Conservation (phyloP, 495 filamentous ascomycete genomes). For the Daldinia caldariorum region DNA sequence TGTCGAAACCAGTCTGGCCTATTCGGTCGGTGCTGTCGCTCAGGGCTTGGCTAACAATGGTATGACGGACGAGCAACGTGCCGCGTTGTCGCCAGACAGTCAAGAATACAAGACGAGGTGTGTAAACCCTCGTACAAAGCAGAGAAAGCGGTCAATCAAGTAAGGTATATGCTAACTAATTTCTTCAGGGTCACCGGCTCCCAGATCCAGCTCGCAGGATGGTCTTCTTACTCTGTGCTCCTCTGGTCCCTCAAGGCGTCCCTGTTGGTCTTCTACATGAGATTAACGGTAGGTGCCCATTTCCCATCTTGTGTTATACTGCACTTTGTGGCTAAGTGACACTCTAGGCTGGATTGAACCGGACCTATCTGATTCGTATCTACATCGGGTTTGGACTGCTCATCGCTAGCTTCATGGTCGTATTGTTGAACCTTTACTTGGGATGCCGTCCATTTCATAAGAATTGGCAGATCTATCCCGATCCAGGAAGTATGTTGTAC, state of each 20-base stretch:
- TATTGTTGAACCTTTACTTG: constrained; percentile 61
- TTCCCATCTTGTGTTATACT: not conserved
- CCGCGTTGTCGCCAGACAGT: constrained; percentile 54
- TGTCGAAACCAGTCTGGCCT: constrained; percentile 51
- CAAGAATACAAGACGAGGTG: constrained; percentile 57
- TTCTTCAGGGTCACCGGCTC: constrained; percentile 62
- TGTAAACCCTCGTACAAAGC: not conserved
- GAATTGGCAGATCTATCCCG: constrained; percentile 64
- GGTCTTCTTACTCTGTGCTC: constrained; percentile 65
- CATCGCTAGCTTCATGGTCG: constrained; percentile 59
- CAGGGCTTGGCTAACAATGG: constrained; percentile 68
- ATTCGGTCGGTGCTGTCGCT: constrained; percentile 55
- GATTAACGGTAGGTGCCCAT: constrained; percentile 60
- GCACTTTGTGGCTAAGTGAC: constrained; percentile 20
- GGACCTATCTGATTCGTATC: constrained; percentile 61
- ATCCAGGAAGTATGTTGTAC: constrained; percentile 59
- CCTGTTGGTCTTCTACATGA: constrained; percentile 66
- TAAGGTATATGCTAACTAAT: constrained; percentile 17
- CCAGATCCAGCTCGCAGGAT: constrained; percentile 66
- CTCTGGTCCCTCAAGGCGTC: constrained; percentile 65
- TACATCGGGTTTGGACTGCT: constrained; percentile 63
- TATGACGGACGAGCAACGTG: constrained; percentile 65
- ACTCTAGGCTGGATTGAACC: constrained; percentile 51
- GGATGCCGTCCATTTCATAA: constrained; percentile 61
- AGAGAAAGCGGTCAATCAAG: not conserved